These are phyloP conservation scores for Ganoderma sp. DNA, from an alignment of 1,284 basidiomycete genomes.

Conservation along the genomic window DNA sequence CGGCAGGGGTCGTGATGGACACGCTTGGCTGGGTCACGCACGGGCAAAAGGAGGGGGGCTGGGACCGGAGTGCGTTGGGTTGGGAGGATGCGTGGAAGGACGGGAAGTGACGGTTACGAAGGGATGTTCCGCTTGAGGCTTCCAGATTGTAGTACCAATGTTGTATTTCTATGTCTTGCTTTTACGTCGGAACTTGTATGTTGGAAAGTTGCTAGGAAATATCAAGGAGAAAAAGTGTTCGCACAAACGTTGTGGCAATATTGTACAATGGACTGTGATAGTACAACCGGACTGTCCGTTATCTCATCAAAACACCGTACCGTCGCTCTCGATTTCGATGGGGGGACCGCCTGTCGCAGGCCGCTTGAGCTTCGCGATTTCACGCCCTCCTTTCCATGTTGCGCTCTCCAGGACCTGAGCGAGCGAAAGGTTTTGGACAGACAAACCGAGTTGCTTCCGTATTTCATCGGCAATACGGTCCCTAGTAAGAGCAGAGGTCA, in stretches of 20 bases:
- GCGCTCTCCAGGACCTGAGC: conserved; percentile 93
- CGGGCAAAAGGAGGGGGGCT: conserved; percentile 51
- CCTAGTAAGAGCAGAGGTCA: conserved; percentile 46
- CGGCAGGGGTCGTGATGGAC: conserved; percentile 67
- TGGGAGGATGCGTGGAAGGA: conserved; percentile 72
- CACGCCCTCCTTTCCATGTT: conserved; percentile 94
- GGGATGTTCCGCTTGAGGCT: neutral
- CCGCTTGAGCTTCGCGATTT: conserved; percentile 84
- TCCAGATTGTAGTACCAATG: neutral
- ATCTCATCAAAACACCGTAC: conserved; percentile 77
- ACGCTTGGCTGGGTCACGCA: conserved; percentile 66
- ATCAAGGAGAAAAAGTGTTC: neutral
- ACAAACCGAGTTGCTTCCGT: conserved; percentile 61
- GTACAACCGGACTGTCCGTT: neutral
- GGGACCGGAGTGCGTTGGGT: conserved; percentile 69
- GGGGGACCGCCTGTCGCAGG: conserved; percentile 83
- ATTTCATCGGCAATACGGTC: conserved; percentile 82
- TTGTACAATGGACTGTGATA: neutral
- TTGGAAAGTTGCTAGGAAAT: neutral
- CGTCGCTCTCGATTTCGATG: conserved; percentile 86
- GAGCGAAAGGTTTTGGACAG: conserved; percentile 61
- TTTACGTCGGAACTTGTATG: neutral
- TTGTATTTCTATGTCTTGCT: neutral
- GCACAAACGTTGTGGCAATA: neutral
- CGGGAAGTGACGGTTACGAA: conserved; percentile 17